Evolutionary conservation across 2,329 filamentous ascomycete species (phyloP).

Genomic region (Phoma herbarum): DNA sequence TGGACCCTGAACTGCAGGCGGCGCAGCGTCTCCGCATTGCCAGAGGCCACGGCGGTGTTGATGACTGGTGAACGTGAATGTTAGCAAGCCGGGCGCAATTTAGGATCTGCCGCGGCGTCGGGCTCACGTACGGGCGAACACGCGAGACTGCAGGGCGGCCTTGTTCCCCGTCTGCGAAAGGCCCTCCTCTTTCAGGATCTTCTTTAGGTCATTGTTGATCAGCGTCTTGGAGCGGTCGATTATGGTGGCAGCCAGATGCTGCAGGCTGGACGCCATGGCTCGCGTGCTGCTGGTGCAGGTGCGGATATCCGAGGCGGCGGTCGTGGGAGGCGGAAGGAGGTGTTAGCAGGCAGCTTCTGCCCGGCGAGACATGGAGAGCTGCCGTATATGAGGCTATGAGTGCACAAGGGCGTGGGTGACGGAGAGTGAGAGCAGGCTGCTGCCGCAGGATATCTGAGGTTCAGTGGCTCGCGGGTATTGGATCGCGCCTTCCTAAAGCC

Average conservation of each 20-base stretch:
- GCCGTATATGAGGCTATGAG: not conserved
- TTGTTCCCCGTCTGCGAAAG: constrained; percentile 81
- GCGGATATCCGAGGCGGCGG: constrained; percentile 13
- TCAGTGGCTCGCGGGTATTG: constrained; percentile 23
- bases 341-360: constrained; percentile 24
- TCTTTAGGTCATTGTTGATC: constrained; percentile 74
- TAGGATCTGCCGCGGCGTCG: constrained; percentile 22
- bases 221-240: constrained; percentile 62
- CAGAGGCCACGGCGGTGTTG: constrained; percentile 42
- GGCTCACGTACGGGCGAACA: constrained; percentile 74
- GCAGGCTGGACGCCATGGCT: constrained; percentile 50
- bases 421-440: constrained; percentile 25
- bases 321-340: constrained; percentile 11
- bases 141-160: constrained; percentile 78
- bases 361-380: constrained; percentile 20
- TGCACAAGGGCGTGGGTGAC: constrained; percentile 12
- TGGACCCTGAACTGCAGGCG: constrained; percentile 52
- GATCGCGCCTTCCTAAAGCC: constrained; percentile 31
- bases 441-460: constrained; percentile 18
- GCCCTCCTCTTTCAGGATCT: constrained; percentile 77
- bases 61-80: constrained; percentile 50
- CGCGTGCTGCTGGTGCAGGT: constrained; percentile 7
- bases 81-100: constrained; percentile 24
- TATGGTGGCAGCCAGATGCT: constrained; percentile 52
- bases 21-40: constrained; percentile 49